These are phyloP conservation scores for Phanerochaete carnosa DNA, from an alignment of 768 basidiomycete species.

Conservation along the genomic window DNA sequence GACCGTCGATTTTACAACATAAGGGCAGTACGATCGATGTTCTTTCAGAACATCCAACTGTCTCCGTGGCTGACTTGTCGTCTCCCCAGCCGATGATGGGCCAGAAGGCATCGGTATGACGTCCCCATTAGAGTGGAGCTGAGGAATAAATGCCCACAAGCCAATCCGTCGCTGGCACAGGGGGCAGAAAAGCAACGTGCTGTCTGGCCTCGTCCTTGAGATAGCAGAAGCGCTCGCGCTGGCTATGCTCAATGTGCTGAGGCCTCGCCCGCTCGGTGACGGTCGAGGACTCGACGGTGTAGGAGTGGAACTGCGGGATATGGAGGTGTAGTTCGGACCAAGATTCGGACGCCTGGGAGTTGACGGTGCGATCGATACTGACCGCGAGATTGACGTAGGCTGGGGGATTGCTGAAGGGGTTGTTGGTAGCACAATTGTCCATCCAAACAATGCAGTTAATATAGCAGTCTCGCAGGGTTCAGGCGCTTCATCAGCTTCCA, in stretches of 20 bases:
- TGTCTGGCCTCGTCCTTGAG: constrained; percentile 31
- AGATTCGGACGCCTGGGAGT: constrained; percentile 29
- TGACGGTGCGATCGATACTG: constrained; percentile 2
- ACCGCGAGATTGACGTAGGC: not conserved
- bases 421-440: constrained; percentile 35
- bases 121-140: constrained; percentile 10
- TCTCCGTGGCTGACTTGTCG: constrained; percentile 31
- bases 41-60: constrained; percentile 76
- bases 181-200: constrained; percentile 56
- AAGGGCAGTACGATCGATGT: constrained; percentile 86
- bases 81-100: constrained; percentile 3
- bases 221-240: constrained; percentile 1
- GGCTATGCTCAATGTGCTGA: constrained; percentile 5
- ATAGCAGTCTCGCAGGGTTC: constrained; percentile 37
- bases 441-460: constrained; percentile 46
- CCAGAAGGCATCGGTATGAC: constrained; percentile 7
- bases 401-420: not conserved
- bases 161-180: constrained; percentile 80
- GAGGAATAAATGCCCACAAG: constrained; percentile 62
- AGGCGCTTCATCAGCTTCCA: not conserved
- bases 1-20: constrained; percentile 65
- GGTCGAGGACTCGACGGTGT: constrained; percentile 22
- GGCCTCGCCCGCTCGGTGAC: not conserved
- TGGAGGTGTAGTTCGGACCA: constrained; percentile 16
- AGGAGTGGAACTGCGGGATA: constrained; percentile 17